These are phyloP conservation scores for Aspergillus japonicus DNA, from an alignment of 2,329 filamentous ascomycete species.

Conservation along the genomic window DNA sequence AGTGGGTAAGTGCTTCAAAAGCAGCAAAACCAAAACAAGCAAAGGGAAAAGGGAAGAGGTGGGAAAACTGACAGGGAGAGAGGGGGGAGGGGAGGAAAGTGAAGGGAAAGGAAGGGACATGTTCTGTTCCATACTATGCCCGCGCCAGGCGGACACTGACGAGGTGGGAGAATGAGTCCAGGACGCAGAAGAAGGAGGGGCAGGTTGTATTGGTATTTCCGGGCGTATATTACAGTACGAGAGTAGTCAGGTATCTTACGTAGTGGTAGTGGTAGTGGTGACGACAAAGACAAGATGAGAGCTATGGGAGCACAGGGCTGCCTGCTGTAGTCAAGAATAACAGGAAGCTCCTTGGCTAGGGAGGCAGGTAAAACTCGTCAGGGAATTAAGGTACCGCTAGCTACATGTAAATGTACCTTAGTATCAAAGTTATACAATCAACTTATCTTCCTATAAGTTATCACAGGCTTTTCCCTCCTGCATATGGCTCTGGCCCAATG, in stretches of 20 bases:
- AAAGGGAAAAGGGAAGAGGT: slow-evolving; percentile 13
- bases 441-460: background rate
- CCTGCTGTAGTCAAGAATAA: background rate
- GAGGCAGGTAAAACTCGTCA: background rate
- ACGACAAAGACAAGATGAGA: background rate
- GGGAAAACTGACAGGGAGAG: slow-evolving; percentile 17
- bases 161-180: background rate
- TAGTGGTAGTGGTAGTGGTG: background rate
- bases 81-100: slow-evolving; percentile 10
- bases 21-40: slow-evolving; percentile 41
- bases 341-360: background rate
- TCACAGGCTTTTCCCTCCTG: background rate
- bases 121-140: too few species aligned
- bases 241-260: too few species aligned
- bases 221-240: background rate
- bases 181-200: background rate
- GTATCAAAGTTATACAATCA: too few species aligned
- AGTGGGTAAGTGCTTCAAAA: slow-evolving; percentile 24
- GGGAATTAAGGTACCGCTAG: background rate
- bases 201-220: background rate
- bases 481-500: background rate
- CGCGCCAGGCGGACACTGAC: too few species aligned
- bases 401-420: background rate
- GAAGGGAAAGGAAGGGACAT: background rate
- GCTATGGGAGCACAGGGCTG: too few species aligned